Base-by-base conservation (phyloP, 768 basidiomycete genomes). In the Leucocoprinus leucothites region DNA sequence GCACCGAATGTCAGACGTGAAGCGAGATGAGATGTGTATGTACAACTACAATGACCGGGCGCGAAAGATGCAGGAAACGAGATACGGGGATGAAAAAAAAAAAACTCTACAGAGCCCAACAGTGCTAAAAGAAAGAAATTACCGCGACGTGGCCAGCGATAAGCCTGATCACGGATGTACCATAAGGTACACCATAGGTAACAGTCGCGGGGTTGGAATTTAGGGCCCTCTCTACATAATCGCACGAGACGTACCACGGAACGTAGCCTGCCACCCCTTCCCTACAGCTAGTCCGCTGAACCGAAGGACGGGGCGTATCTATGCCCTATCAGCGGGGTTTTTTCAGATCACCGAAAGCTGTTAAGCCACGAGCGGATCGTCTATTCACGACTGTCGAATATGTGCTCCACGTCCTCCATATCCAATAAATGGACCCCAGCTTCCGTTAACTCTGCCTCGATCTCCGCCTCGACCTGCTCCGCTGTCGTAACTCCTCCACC, bases 401-500 rank as follows among this genome's bases (percentile, higher is more conserved):
- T 73, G 22, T 74, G 76, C 5, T 73, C 73, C 6, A 87, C 64
- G 65, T 86, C 82, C 65, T 78, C 78, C 86, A 88, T 86, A 11
- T 86, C 84, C 58, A 89, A 65, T 45, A 88, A 34, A 62, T 74
- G 70, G 18, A 84, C 87, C 2, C 86, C 87, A 11, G 83, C 83
- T 63, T 86, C 85, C 67, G 87, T 84, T 22, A 89, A 67, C 70
- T 87, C 82, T 1, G 68, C 77, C 70, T 89, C 86, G 26, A 87
- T 78, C 60, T 87, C 82, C 9, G 64, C 67, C 71, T 82, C 80
- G 26, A 88, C 77, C 52, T 68, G 68, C 41, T 65, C 62, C 9
- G 85, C 85, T 0, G 73, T 67, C 0, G 82, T 86, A 24, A 78
- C 64, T 5, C 80, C 76, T 1, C 81, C 83, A 7, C 78, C 83